These are phyloP conservation scores for Rosa hybrid DNA, from an alignment of 331 rosid species.

Conservation along the genomic window DNA sequence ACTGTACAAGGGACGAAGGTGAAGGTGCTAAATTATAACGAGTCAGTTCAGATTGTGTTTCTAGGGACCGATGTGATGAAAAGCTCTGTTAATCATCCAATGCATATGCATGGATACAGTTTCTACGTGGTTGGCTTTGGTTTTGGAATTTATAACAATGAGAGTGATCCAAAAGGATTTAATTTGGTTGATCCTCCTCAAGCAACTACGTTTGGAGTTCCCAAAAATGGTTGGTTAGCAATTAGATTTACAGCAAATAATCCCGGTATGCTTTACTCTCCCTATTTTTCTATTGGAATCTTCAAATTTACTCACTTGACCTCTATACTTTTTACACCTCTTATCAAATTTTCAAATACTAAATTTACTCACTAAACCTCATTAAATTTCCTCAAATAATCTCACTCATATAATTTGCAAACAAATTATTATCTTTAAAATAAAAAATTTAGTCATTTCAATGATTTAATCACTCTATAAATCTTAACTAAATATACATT, in stretches of 20 bases:
- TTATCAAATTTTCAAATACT: too few species aligned
- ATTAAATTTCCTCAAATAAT: too few species aligned
- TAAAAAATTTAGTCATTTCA: too few species aligned
- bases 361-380: too few species aligned
- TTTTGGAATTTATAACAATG: neutral
- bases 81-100: conserved; percentile 15
- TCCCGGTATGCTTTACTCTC: neutral
- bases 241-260: conserved; percentile 23
- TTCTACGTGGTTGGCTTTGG: conserved; percentile 16
- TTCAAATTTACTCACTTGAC: too few species aligned
- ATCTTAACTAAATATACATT: too few species aligned
- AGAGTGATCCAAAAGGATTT: neutral
- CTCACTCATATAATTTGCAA: too few species aligned
- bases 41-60: neutral
- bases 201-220: conserved; percentile 7
- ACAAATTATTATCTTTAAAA: too few species aligned
- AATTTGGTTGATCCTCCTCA: conserved; percentile 20
- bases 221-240: conserved; percentile 10
- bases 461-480: too few species aligned
- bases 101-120: conserved; percentile 20
- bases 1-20: neutral
- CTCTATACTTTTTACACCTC: too few species aligned
- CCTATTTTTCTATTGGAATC: neutral
- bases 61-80: neutral
- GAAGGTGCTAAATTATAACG: neutral